Evolutionary conservation across 176 grass and related monocot genomes (phyloP), one percentile per base, ranked within the genome.

Genomic region (Carex littledalei): DNA sequence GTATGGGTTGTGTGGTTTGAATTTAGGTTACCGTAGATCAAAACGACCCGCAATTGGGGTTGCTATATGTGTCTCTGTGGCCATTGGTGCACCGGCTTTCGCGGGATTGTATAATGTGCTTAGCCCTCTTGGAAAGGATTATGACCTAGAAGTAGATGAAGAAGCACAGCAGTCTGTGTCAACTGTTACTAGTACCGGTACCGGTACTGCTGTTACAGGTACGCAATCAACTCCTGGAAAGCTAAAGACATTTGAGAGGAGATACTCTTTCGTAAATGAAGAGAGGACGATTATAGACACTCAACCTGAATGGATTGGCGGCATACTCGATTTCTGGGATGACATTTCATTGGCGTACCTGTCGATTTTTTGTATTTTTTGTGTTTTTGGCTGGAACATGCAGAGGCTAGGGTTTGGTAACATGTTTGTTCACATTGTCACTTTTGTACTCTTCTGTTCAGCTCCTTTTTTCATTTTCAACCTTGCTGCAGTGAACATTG

Each of bases 351-450:
- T 87, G 22, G 89, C 88, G 69, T 98, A 64, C 82, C 85, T 94
- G 31, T 98, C 93, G 13, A 85, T 92, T 60, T 63, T 92, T 35
- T 98, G 91, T 87, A 90, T 80, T 3, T 95, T 87, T 82, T 98
- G 96, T 85, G 96, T 98, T 65, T 95, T 98, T 8, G 93, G 96
- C 2, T 98, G 95, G 95, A 98, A 98, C 76, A 94, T 95, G 93
- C 93, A 98, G 85, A 87, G 95, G 78, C 84, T 98, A 32, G 91
- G 95, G 37, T 90, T 98, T 71, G 91, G 93, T 17, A 95, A 98
- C 85, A 98, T 98, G 95, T 98, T 92, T 69, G 84, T 95, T 18
- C 95, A 98, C 80, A 88, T 92, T 3, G 26, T 84, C 34, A 94
- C 88, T 49, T 95, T 95, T 75, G 81, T 98, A 49, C 88, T 98